Evolutionary conservation across 2,329 filamentous ascomycete species (phyloP), one percentile per base, ranked within the genome.

Genomic region (Aspergillus fischeri): DNA sequence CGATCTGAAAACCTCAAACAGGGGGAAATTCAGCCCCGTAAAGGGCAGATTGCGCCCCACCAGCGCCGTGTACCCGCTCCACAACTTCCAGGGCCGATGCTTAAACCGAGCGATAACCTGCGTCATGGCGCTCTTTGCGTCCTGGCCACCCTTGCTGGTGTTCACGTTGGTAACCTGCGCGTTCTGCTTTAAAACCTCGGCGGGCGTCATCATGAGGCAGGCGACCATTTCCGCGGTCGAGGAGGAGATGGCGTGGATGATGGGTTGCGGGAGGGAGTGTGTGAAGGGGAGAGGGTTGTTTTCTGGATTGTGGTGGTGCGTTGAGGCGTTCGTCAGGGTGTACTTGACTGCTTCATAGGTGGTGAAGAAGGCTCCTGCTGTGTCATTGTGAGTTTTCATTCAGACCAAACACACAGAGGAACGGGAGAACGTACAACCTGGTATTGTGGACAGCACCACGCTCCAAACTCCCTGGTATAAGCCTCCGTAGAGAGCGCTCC

Each of bases 111-210:
- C 71, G 9, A 88, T 70, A 0, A 85, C 85, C 69, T 84, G 74
- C 5, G 86, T 48, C 73, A 82, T 85, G 0, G 83, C 80, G 54
- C 79, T 79, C 50, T 71, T 73, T 20, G 60, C 24, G 45, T 55
- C 55, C 6, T 58, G 53, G 51, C 50, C 14, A 25, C 69, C 49
- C 38, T 48, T 60, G 53, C 47, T 60, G 51, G 63, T 49, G 44
- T 60, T 20, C 56, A 48, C 67, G 24, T 78, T 78, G 0, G 94
- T 79, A 83, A 96, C 92, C 73, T 96, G 92, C 0, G 92, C 91
- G 73, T 96, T 96, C 71, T 96, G 92, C 77, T 97, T 96, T 61
- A 96, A 84, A 7, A 96, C 90, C 72, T 96, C 92, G 14, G 91
- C 91, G 0, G 92, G 92, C 0, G 92, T 93, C 38, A 96, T 83